Evolutionary conservation across 257 asterid genomes (phyloP).

Genomic region (Linderniella brevidens): DNA sequence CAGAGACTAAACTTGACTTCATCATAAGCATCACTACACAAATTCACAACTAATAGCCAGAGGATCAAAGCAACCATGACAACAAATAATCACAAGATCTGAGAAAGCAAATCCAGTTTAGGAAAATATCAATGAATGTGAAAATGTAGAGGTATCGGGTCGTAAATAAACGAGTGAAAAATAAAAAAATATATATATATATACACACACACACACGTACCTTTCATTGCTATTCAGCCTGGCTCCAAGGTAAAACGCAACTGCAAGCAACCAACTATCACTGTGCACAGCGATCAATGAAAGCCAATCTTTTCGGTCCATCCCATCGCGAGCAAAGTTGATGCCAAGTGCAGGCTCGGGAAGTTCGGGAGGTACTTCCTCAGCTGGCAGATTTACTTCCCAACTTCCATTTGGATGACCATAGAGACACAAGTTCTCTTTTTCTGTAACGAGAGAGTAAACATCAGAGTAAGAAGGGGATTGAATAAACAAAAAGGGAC

Average conservation of each 20-base stretch:
- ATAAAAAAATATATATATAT: no score
- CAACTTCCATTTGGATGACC: slow-evolving; percentile 6
- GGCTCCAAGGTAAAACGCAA: slow-evolving; percentile 7
- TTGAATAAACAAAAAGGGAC: no score
- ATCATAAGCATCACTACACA: no score
- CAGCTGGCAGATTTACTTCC: slow-evolving; percentile 7
- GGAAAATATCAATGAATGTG: no score
- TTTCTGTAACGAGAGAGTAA: background rate
- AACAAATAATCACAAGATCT: no score
- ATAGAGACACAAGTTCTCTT: slow-evolving; percentile 4
- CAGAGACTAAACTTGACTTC: no score
- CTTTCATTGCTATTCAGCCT: slow-evolving; percentile 6
- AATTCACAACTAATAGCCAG: no score
- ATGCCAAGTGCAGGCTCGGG: slow-evolving; percentile 7
- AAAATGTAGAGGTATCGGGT: no score
- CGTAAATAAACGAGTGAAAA: no score
- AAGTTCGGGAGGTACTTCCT: slow-evolving; percentile 7
- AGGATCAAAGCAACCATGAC: no score
- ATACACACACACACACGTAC: background rate
- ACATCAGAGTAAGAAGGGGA: no score
- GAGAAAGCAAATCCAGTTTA: no score
- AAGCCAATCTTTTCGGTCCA: slow-evolving; percentile 6
- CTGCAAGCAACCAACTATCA: slow-evolving; percentile 6
- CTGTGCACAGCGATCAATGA: slow-evolving; percentile 2
- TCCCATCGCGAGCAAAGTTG: slow-evolving; percentile 6